Conservation (phyloP, 345 rosid genomes). For the Sonneratia alba region DNA sequence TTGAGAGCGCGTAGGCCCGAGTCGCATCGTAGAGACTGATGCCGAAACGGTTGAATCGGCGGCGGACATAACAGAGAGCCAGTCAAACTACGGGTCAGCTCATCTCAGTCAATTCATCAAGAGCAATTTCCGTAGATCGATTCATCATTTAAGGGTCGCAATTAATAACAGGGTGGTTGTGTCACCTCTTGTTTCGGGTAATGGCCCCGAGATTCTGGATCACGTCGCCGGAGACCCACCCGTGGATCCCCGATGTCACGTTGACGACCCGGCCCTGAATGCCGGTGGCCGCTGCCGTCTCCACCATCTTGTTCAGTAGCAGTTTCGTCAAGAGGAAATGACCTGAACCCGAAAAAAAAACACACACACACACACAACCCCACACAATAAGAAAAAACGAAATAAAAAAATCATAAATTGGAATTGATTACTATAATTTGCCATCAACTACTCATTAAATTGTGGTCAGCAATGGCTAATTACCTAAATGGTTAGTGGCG, state of each 20-base stretch:
- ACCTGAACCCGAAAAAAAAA: conserved; percentile 38
- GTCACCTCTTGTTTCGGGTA: conserved; percentile 56
- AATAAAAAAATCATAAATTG: not conserved
- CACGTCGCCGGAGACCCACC: conserved; percentile 81
- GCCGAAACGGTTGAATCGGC: not conserved
- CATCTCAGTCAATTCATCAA: not conserved
- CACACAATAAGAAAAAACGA: no score
- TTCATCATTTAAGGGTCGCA: not conserved
- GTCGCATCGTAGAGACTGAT: conserved; percentile 78
- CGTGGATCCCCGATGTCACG: conserved; percentile 77
- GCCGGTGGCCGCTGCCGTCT: conserved; percentile 58
- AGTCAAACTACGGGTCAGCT: conserved; percentile 19
- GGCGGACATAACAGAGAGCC: not conserved
- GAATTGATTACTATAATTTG: not conserved
- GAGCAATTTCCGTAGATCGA: not conserved
- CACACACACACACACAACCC: no score
- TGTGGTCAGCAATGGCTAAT: not conserved
- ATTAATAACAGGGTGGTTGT: not conserved
- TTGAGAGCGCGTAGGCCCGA: conserved; percentile 99
- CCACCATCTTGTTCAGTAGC: conserved; percentile 55
- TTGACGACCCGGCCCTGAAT: conserved; percentile 74
- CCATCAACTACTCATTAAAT: not conserved
- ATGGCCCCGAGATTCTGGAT: conserved; percentile 60
- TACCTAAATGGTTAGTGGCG: conserved; percentile 93
- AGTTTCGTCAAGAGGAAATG: conserved; percentile 77